Percentiles rank a stretch among this genome's conserved stretches.
phyloP scores from a whole-genome alignment of 768 basidiomycete species.

The Auricularia auricula-judae region DNA sequence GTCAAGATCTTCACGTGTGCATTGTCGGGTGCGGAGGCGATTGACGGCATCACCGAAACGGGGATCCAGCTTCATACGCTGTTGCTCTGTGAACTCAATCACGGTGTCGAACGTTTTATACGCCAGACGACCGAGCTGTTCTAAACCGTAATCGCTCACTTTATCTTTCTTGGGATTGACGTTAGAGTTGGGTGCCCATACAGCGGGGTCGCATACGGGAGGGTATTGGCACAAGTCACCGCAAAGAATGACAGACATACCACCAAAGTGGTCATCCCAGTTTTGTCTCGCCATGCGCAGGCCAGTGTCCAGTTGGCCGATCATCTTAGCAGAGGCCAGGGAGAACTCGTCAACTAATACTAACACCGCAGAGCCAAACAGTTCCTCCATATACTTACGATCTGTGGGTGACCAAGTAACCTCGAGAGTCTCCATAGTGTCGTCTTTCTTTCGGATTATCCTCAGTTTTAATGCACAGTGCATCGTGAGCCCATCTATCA shows the following conservation, averaged over 20 bases:
- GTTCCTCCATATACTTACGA: constrained; percentile 11
- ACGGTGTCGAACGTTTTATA: constrained; percentile 12
- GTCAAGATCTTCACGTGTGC: constrained; percentile 21
- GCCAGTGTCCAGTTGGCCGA: constrained; percentile 19
- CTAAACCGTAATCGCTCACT: neutral
- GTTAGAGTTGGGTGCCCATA: constrained; percentile 14
- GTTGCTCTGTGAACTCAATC: constrained; percentile 11
- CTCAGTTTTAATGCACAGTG: constrained; percentile 16
- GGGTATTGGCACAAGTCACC: constrained; percentile 26
- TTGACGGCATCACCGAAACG: constrained; percentile 16
- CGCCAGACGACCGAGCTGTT: constrained; percentile 7
- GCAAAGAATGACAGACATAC: constrained; percentile 20
- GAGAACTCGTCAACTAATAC: constrained; percentile 23
- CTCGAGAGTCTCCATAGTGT: constrained; percentile 6
- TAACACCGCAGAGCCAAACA: constrained; percentile 18
- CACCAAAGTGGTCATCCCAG: constrained; percentile 18
- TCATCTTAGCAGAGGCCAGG: constrained; percentile 14
- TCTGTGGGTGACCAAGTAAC: constrained; percentile 10
- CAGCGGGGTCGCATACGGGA: constrained; percentile 17
- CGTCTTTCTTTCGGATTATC: constrained; percentile 9
- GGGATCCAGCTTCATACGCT: constrained; percentile 16
- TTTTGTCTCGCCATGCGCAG: constrained; percentile 17
- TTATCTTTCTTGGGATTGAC: neutral
- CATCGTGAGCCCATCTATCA: constrained; percentile 21
- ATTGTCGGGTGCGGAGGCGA: constrained; percentile 13